Evolutionary conservation across 1,284 basidiomycete genomes (phyloP), one percentile per base, ranked within the genome.

Genomic region (Fistulinella staudtii): DNA sequence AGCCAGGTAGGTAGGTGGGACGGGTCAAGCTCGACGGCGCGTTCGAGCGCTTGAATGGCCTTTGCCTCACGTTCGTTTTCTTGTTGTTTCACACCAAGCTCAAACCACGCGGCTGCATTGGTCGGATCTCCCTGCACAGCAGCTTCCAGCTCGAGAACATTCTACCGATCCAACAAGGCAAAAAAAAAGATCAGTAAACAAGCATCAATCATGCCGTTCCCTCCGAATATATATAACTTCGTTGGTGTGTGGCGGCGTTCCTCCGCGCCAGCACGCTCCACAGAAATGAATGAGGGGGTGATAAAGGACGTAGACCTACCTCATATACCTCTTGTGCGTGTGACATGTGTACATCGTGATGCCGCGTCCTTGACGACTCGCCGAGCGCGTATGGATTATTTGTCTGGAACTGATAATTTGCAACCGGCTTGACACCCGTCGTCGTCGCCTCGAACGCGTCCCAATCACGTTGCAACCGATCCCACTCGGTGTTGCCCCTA

Each of bases 41-140:
- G 85, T 31, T 79, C 75, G 20, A 99, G 76, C 1, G 95, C 96
- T 37, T 85, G 76, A 40, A 99, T 81, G 5, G 95, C 96, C 57
- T 92, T 86, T 18, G 80, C 76, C 68, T 99, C 95, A 18, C 94
- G 83, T 66, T 99, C 95, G 64, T 96, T 97, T 67, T 97, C 95
- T 68, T 99, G 95, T 63, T 99, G 96, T 68, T 93, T 95, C 36
- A 99, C 84, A 21, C 96, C 95, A 36, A 99, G 82, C 47, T 88
- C 80, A 60, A 82, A 93, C 95, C 95, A 99, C 7, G 85, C 85
- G 28, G 68, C 58, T 0, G 89, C 83, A 51, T 89, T 79, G 1
- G 65, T 71, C 29, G 87, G 83, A 54, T 93, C 78, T 33, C 76
- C 76, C 61, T 96, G 91, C 8, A 96, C 93, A 8, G 77, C 79